These are phyloP conservation scores for Tricholoma sp. DNA, from an alignment of 768 basidiomycete genomes.

Conservation along the genomic window DNA sequence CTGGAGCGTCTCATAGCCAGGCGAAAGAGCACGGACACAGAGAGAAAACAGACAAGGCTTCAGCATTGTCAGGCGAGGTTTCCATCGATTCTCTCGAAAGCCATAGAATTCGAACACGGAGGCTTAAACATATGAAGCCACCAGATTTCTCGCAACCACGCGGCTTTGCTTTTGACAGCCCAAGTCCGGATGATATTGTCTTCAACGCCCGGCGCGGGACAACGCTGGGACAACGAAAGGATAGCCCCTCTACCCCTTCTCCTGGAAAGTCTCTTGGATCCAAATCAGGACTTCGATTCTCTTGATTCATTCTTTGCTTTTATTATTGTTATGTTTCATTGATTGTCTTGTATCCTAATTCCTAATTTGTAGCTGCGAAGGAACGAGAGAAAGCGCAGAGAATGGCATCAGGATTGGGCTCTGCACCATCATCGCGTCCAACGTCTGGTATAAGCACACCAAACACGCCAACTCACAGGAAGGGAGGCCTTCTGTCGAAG, in stretches of 20 bases:
- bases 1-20: conserved; percentile 21
- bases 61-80: neutral
- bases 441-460: conserved; percentile 40
- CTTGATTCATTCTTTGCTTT: conserved; percentile 15
- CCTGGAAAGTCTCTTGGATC: conserved; percentile 20
- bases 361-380: conserved; percentile 61
- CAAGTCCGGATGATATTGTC: conserved; percentile 91
- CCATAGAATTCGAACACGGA: conserved; percentile 20
- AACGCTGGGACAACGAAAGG: conserved; percentile 39
- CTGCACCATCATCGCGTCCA: conserved; percentile 41
- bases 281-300: conserved; percentile 16
- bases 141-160: conserved; percentile 30
- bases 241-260: conserved; percentile 12
- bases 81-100: conserved; percentile 15
- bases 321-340: conserved; percentile 25
- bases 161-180: conserved; percentile 68
- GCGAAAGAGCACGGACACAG: conserved; percentile 24
- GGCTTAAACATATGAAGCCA: conserved; percentile 19
- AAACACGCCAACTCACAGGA: conserved; percentile 38
- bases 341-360: conserved; percentile 26
- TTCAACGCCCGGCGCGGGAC: conserved; percentile 77
- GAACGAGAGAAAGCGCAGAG: conserved; percentile 76
- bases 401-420: conserved; percentile 30
- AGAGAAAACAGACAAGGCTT: neutral
- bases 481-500: conserved; percentile 30